These are phyloP conservation scores for Pyrus hybrid DNA, from an alignment of 331 rosid species.

Conservation along the genomic window DNA sequence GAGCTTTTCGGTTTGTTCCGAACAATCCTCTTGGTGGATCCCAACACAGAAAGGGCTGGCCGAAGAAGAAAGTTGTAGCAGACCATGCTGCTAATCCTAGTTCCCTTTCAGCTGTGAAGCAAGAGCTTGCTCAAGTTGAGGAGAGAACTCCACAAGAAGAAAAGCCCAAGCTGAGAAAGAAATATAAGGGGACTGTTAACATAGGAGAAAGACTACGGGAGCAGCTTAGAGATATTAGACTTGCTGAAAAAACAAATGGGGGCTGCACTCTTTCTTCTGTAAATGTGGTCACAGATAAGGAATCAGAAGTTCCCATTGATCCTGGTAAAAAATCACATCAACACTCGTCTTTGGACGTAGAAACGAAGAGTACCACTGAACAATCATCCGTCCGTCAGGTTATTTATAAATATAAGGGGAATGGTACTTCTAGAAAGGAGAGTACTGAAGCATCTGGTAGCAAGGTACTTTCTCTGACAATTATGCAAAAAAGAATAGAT, in stretches of 20 bases:
- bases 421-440: slow-evolving; percentile 12
- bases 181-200: slow-evolving; percentile 18
- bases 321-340: slow-evolving; percentile 18
- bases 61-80: slow-evolving; percentile 28
- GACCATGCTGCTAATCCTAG: slow-evolving; percentile 12
- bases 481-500: neutral
- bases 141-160: slow-evolving; percentile 16
- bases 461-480: slow-evolving; percentile 35
- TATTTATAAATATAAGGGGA: slow-evolving; percentile 15
- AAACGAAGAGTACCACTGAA: slow-evolving; percentile 17
- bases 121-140: slow-evolving; percentile 12
- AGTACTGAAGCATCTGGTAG: slow-evolving; percentile 25
- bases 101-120: slow-evolving; percentile 17
- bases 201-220: slow-evolving; percentile 11
- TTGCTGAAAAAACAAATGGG: slow-evolving; percentile 12
- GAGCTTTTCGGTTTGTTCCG: neutral
- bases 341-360: slow-evolving; percentile 16
- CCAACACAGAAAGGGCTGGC: slow-evolving; percentile 23
- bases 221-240: slow-evolving; percentile 9
- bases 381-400: slow-evolving; percentile 9
- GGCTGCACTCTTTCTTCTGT: slow-evolving; percentile 20
- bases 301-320: slow-evolving; percentile 11
- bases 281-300: slow-evolving; percentile 8
- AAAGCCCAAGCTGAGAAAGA: slow-evolving; percentile 8
- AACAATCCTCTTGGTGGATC: slow-evolving; percentile 11